phyloP scores from a whole-genome alignment of 768 basidiomycete genomes.

The Cystofilobasidium ferigula region DNA sequence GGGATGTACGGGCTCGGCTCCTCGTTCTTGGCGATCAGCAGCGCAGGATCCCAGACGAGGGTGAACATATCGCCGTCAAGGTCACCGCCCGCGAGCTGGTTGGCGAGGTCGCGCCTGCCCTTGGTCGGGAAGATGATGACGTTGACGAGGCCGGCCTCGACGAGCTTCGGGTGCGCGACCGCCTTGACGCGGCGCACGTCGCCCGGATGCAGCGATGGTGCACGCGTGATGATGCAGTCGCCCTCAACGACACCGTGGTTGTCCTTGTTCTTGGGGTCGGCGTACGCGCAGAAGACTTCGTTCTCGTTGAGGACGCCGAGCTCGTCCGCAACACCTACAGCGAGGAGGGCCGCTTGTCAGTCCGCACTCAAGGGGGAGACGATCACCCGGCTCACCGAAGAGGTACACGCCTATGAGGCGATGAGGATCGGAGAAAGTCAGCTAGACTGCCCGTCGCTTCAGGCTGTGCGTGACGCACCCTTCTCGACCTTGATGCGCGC shows the following conservation, averaged over 20 bases:
- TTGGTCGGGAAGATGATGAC: conserved; percentile 17
- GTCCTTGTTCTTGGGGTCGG: background rate
- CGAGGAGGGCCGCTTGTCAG: too few species aligned
- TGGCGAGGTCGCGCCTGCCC: conserved; percentile 13
- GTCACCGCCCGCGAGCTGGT: conserved; percentile 21
- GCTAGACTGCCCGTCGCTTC: background rate
- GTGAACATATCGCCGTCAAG: conserved; percentile 16
- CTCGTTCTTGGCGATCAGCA: background rate
- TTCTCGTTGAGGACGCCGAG: conserved; percentile 10
- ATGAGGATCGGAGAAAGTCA: background rate
- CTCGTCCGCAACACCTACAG: conserved; percentile 16
- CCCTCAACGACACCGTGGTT: conserved; percentile 3
- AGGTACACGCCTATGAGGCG: conserved; percentile 6
- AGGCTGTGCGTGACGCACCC: background rate
- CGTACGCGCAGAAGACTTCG: conserved; percentile 18
- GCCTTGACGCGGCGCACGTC: conserved; percentile 13
- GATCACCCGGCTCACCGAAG: conserved; percentile 6
- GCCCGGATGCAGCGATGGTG: conserved; percentile 10
- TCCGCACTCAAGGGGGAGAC: background rate
- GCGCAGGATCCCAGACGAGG: conserved; percentile 11
- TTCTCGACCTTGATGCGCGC: conserved; percentile 18
- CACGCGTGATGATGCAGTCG: conserved; percentile 7
- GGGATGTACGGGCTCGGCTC: conserved; percentile 8
- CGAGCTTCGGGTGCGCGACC: conserved; percentile 14
- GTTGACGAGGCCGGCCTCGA: conserved; percentile 10